phyloP scores from a whole-genome alignment of 73 alveolate species.

The Symbiodinium natans region DNA sequence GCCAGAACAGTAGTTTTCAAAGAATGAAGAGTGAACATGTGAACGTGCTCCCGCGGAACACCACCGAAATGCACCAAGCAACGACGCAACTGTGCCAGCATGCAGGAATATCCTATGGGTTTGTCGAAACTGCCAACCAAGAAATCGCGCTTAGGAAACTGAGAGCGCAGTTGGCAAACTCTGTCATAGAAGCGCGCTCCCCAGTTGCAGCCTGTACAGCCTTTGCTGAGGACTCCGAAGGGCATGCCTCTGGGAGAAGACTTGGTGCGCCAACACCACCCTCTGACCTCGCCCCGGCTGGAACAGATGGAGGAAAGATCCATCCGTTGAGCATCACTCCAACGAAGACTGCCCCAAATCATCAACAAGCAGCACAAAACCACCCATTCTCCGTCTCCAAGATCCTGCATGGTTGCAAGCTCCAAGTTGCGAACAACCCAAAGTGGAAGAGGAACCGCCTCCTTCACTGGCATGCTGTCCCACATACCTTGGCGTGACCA shows the following conservation, averaged over 20 bases:
- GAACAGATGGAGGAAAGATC: background rate
- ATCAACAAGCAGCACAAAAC: background rate
- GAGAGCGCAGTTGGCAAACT: no score
- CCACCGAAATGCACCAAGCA: background rate
- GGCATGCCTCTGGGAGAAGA: background rate
- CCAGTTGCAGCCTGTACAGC: background rate
- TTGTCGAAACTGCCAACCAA: background rate
- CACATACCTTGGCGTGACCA: conserved; percentile 1
- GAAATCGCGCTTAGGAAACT: background rate
- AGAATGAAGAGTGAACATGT: background rate
- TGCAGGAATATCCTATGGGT: background rate
- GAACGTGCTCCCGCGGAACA: background rate
- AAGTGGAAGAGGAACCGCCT: conserved; percentile 18
- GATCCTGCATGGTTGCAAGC: background rate
- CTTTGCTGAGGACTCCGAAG: background rate
- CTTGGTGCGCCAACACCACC: conserved; percentile 53
- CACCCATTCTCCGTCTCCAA: conserved; percentile 5
- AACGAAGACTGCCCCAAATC: conserved; percentile 45
- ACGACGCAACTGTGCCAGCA: background rate
- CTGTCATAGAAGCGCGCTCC: background rate
- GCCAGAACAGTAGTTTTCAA: background rate
- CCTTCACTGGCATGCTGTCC: background rate
- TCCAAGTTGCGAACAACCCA: background rate
- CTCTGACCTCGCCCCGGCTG: background rate
- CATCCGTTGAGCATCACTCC: conserved; percentile 47